Conservation (phyloP, 1,139 yeast species). For the Chernovozyma aurita region DNA sequence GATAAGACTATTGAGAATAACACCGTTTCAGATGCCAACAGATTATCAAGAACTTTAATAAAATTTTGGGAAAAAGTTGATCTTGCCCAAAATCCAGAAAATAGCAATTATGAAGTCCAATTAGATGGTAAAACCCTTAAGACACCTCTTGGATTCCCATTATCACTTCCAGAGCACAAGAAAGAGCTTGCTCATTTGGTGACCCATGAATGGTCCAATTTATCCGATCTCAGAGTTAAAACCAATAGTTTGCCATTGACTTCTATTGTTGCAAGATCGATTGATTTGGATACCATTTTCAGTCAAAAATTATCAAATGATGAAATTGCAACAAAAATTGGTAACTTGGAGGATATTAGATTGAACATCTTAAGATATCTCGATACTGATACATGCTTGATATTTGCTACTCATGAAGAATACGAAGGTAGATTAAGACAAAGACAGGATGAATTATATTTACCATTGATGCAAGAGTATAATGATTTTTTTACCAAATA, state of each 20-base stretch:
- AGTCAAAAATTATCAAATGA: slow-evolving; percentile 25
- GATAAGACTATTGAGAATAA: slow-evolving; percentile 51
- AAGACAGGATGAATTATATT: slow-evolving; percentile 71
- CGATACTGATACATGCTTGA: slow-evolving; percentile 89
- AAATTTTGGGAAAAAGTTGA: slow-evolving; percentile 85
- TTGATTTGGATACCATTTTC: slow-evolving; percentile 52
- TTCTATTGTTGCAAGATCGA: slow-evolving; percentile 78
- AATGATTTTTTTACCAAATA: slow-evolving; percentile 56
- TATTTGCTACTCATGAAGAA: slow-evolving; percentile 77
- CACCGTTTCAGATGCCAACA: slow-evolving; percentile 58
- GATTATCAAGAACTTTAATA: slow-evolving; percentile 63
- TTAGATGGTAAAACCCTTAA: slow-evolving; percentile 73
- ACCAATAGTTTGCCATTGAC: slow-evolving; percentile 84
- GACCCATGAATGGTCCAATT: slow-evolving; percentile 82
- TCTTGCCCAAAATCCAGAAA: slow-evolving; percentile 28
- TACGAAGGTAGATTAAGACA: slow-evolving; percentile 77
- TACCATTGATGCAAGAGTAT: slow-evolving; percentile 67
- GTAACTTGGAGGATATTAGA: slow-evolving; percentile 52
- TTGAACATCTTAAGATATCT: slow-evolving; percentile 66
- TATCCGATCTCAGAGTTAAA: slow-evolving; percentile 69
- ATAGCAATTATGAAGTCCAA: slow-evolving; percentile 45
- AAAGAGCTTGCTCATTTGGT: slow-evolving; percentile 66
- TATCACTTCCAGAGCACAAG: slow-evolving; percentile 60
- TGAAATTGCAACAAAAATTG: slow-evolving; percentile 49
- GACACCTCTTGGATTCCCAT: slow-evolving; percentile 76